A percentile compares a stretch with the other conserved stretches of the same genome.
Conservation (phyloP, 495 filamentous ascomycete species). For the Daldinia loculata region DNA sequence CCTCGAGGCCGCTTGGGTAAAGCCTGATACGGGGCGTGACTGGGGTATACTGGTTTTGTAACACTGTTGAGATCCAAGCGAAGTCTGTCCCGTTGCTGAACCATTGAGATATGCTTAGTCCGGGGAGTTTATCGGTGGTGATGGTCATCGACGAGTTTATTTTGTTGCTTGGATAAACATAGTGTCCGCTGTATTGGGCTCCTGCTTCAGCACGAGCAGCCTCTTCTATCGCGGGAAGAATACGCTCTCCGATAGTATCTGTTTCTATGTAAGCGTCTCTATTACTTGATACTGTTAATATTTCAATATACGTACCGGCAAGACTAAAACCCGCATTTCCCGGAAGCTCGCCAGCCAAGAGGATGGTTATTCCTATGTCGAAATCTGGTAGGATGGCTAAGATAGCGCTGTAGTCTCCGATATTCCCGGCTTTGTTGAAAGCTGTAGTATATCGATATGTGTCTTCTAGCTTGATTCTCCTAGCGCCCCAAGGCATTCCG, state of each 20-base stretch:
- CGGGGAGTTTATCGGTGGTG: slow-evolving; percentile 51
- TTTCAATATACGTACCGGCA: slow-evolving; percentile 34
- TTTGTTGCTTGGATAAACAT: slow-evolving; percentile 39
- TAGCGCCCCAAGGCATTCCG: slow-evolving; percentile 69
- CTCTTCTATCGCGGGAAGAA: slow-evolving; percentile 51
- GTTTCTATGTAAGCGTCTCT: slow-evolving; percentile 15
- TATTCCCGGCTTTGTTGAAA: slow-evolving; percentile 65
- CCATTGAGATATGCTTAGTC: slow-evolving; percentile 58
- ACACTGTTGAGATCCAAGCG: slow-evolving; percentile 43
- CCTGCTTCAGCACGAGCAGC: slow-evolving; percentile 53
- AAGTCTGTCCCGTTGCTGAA: slow-evolving; percentile 62
- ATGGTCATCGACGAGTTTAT: slow-evolving; percentile 58
- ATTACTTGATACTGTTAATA: neutral
- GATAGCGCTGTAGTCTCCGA: slow-evolving; percentile 58
- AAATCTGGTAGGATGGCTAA: slow-evolving; percentile 63
- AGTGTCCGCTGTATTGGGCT: slow-evolving; percentile 51
- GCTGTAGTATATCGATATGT: slow-evolving; percentile 52
- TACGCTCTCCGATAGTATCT: slow-evolving; percentile 46
- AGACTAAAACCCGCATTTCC: slow-evolving; percentile 47
- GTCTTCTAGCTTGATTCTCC: slow-evolving; percentile 47
- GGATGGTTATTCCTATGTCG: slow-evolving; percentile 61
- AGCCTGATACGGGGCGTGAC: slow-evolving; percentile 48
- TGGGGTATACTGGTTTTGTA: slow-evolving; percentile 45
- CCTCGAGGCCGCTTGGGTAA: slow-evolving; percentile 55
- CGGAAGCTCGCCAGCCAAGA: slow-evolving; percentile 57